Evolutionary conservation across 2,329 filamentous ascomycete species (phyloP).

Genomic region (Botrytis squamosa): DNA sequence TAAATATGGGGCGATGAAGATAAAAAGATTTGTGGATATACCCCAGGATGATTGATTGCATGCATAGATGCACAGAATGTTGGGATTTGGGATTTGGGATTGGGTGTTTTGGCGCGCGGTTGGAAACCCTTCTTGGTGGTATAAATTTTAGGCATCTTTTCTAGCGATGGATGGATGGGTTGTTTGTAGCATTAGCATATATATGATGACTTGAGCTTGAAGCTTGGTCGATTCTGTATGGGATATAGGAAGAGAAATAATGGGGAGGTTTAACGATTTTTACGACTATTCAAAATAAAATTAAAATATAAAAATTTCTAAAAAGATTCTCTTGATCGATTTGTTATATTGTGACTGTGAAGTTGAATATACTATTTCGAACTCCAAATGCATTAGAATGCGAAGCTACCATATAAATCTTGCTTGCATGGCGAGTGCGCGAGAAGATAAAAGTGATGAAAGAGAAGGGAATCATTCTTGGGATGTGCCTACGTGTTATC

Average conservation of each 20-base stretch:
- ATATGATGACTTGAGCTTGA: constrained; percentile 8
- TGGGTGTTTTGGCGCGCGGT: constrained; percentile 17
- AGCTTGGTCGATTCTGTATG: background rate
- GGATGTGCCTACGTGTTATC: no score
- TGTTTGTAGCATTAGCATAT: constrained; percentile 8
- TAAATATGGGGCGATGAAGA: constrained; percentile 12
- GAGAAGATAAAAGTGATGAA: background rate
- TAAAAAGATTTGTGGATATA: constrained; percentile 4
- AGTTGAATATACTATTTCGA: background rate
- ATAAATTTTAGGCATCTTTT: background rate
- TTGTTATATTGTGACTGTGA: background rate
- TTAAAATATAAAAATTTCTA: background rate
- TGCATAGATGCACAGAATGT: constrained; percentile 2
- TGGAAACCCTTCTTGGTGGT: background rate
- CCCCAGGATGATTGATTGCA: constrained; percentile 14
- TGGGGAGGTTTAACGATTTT: background rate
- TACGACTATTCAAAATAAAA: constrained; percentile 10
- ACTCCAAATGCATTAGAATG: background rate
- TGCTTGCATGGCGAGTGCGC: background rate
- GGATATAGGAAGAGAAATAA: background rate
- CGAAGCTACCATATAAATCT: background rate
- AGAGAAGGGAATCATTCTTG: background rate
- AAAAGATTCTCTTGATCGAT: background rate
- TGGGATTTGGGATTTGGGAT: background rate
- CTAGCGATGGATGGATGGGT: background rate